Conservation (phyloP, 768 basidiomycete genomes). For the Favolaschia claudopus region DNA sequence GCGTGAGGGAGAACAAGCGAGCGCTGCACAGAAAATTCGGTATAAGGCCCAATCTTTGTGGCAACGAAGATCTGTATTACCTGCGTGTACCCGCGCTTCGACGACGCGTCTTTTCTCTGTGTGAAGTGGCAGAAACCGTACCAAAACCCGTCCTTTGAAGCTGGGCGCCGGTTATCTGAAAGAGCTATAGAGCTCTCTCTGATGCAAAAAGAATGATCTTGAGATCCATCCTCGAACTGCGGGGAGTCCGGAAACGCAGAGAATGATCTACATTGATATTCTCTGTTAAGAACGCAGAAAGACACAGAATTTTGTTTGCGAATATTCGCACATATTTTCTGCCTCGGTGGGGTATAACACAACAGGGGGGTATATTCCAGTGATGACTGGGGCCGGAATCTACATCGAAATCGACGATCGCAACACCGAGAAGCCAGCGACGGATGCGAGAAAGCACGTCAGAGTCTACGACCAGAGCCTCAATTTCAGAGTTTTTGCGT, state of each 20-base stretch:
- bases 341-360: slow-evolving; percentile 68
- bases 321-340: slow-evolving; percentile 80
- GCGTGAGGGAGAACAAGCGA: slow-evolving; percentile 85
- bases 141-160: slow-evolving; percentile 67
- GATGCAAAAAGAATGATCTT: slow-evolving; percentile 88
- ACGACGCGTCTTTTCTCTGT: slow-evolving; percentile 67
- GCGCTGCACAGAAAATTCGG: slow-evolving; percentile 51
- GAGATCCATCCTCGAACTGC: slow-evolving; percentile 84
- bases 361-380: slow-evolving; percentile 73
- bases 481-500: slow-evolving; percentile 42
- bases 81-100: slow-evolving; percentile 84
- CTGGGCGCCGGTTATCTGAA: slow-evolving; percentile 40
- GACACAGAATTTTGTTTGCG: neutral
- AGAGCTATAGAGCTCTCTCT: slow-evolving; percentile 52
- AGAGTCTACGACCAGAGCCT: slow-evolving; percentile 54
- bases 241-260: slow-evolving; percentile 91
- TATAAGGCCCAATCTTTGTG: slow-evolving; percentile 1
- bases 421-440: slow-evolving; percentile 74
- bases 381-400: slow-evolving; percentile 85
- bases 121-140: slow-evolving; percentile 84
- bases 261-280: slow-evolving; percentile 69
- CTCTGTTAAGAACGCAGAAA: slow-evolving; percentile 11
- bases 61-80: slow-evolving; percentile 43
- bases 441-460: slow-evolving; percentile 58
- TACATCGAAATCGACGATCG: slow-evolving; percentile 86